phyloP scores from a whole-genome alignment of 805 yeast genomes.

The Cyberlindnera samutprakarnensis region DNA sequence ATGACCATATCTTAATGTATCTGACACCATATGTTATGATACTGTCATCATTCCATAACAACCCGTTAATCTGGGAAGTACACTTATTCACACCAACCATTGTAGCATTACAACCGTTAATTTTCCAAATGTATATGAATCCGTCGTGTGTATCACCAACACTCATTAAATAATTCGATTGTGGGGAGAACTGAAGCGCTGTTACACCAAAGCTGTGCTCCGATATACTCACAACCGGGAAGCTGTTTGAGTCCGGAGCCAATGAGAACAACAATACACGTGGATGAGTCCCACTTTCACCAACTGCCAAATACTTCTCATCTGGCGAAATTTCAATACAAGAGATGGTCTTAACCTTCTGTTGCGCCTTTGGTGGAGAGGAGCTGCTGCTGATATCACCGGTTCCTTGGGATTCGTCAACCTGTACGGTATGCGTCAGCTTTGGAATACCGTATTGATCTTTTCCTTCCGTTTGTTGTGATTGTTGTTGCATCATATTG shows the following conservation, averaged over 20 bases:
- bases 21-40: constrained; percentile 56
- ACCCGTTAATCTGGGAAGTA: constrained; percentile 46
- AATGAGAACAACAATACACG: constrained; percentile 53
- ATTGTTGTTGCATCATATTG: constrained; percentile 7
- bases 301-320: constrained; percentile 50
- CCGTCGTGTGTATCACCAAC: constrained; percentile 69
- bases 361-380: constrained; percentile 17
- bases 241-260: constrained; percentile 37
- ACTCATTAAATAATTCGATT: constrained; percentile 48
- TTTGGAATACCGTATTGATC: constrained; percentile 12
- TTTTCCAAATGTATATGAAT: constrained; percentile 53
- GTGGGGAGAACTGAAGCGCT: constrained; percentile 48
- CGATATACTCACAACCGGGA: constrained; percentile 45
- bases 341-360: constrained; percentile 42
- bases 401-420: not conserved
- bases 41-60: constrained; percentile 45
- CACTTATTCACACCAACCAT: constrained; percentile 53
- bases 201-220: constrained; percentile 65
- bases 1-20: constrained; percentile 55
- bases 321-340: constrained; percentile 56
- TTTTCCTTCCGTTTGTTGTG: constrained; percentile 8
- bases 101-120: constrained; percentile 23
- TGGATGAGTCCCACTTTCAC: constrained; percentile 67
- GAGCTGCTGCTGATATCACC: not conserved
- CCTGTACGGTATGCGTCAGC: constrained; percentile 9